A percentile compares a stretch with the other conserved stretches of the same genome.
These are phyloP conservation scores for Meira miltonrushii DNA, from an alignment of 1,284 basidiomycete genomes.

Conservation along the genomic window DNA sequence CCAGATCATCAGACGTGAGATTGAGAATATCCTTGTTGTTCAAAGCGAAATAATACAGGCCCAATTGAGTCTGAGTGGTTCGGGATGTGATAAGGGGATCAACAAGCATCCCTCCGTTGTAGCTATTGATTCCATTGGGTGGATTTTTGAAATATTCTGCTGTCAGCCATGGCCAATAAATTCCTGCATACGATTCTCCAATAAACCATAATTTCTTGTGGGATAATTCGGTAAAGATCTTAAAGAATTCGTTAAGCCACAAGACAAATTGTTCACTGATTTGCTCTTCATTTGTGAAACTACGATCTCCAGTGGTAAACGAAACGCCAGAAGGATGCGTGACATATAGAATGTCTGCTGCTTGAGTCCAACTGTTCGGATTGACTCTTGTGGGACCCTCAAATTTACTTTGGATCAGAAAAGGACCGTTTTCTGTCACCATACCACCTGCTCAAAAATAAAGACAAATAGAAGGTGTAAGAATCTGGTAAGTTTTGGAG, in stretches of 20 bases:
- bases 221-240: constrained; percentile 26
- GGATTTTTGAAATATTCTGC: neutral
- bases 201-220: constrained; percentile 32
- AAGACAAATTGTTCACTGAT: constrained; percentile 50
- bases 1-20: neutral
- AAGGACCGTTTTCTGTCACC: constrained; percentile 73
- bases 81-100: neutral
- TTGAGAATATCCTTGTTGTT: neutral
- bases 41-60: neutral
- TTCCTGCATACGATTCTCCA: constrained; percentile 78
- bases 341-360: constrained; percentile 67
- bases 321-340: constrained; percentile 80
- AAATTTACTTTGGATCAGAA: constrained; percentile 64
- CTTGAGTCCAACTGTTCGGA: constrained; percentile 71
- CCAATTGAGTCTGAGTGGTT: neutral
- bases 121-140: constrained; percentile 22
- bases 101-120: constrained; percentile 17
- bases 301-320: constrained; percentile 68
- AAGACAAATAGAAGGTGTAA: no score
- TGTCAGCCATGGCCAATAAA: no score
- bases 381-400: constrained; percentile 58
- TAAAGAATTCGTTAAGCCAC: constrained; percentile 36
- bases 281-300: constrained; percentile 56
- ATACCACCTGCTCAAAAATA: constrained; percentile 72
- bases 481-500: no score